Evolutionary conservation across 108 stramenopile species (phyloP), one percentile per base, ranked within the genome.

Genomic region (Ochromonas danica): DNA sequence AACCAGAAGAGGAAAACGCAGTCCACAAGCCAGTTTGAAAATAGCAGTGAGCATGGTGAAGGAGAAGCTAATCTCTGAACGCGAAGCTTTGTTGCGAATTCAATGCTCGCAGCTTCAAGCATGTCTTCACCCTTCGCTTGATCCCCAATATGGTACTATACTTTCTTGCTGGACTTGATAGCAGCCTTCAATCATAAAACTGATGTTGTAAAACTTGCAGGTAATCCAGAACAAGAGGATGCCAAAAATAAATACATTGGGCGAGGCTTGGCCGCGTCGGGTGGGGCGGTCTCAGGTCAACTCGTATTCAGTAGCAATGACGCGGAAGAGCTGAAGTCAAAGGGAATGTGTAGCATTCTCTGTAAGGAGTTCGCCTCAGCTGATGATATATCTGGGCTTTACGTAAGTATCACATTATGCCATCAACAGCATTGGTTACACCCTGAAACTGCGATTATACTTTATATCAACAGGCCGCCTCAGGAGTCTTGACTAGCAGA

Each of bases 21-120:
- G 30, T 67, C 33, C 63, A 3, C 17, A 28, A 36, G 63, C 63
- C 31, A 10, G 14, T 35, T 3, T 67, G 3, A 22, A 33, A 14
- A 67, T 67, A 10, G 63, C 63, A 22, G 63, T 67, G 63, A 14
- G 14, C 6, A 67, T 67, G 63, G 63, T 67, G 3, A 3, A 67
- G 30, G 63, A 67, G 25, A 33, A 33, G 17, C 35, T 67, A 31
- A 67, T 67, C 35, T 14, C 63, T 36, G 63, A 67, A 36, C 17
- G 63, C 17, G 63, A 67, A 36, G 63, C 63, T 36, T 35, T 67
- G 6, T 10, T 67, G 27, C 63, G 63, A 67, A 35, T 67, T 6
- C 14, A 67, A 14, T 25, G 14, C 3, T 35, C 3, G 30, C 63
- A 67, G 17, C 3, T 67, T 3, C 14, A 67, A 6, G 17, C 31